Conservation (phyloP, 495 filamentous ascomycete species). For the Penicillium flavigenum region DNA sequence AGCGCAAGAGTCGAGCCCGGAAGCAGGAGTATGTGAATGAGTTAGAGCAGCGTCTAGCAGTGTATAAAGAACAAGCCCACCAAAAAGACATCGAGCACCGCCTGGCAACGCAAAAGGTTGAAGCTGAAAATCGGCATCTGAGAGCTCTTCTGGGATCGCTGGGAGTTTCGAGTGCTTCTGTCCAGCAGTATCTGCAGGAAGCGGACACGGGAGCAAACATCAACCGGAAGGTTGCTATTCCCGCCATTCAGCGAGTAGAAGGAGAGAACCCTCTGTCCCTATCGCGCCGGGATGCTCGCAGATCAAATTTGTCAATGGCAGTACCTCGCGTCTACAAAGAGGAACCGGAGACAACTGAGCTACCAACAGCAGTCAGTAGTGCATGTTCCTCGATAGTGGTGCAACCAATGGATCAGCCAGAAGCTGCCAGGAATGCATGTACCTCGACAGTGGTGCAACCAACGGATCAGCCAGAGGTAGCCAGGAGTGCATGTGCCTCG, state of each 20-base stretch:
- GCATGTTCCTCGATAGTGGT: neutral
- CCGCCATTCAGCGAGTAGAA: constrained; percentile 26
- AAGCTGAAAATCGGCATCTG: constrained; percentile 41
- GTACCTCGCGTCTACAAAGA: neutral
- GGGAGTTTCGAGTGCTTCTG: constrained; percentile 26
- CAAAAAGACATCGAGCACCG: constrained; percentile 40
- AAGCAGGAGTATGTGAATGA: constrained; percentile 73
- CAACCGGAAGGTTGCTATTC: constrained; percentile 42
- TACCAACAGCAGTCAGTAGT: neutral
- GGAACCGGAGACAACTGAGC: constrained; percentile 4
- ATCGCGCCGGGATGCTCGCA: neutral
- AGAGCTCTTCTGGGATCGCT: constrained; percentile 26
- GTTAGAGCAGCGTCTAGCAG: constrained; percentile 63
- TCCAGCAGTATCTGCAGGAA: constrained; percentile 35
- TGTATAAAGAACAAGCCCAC: constrained; percentile 49
- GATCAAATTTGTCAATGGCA: neutral
- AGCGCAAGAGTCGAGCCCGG: constrained; percentile 72
- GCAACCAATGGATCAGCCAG: neutral
- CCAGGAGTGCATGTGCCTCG: neutral
- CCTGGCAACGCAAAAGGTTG: constrained; percentile 36
- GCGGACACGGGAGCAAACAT: constrained; percentile 20
- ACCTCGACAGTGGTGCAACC: neutral
- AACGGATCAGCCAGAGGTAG: no score
- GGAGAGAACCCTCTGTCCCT: neutral
- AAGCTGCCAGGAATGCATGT: neutral